Evolutionary conservation across 1,284 basidiomycete species (phyloP).

Genomic region (Porodaedalea pini): DNA sequence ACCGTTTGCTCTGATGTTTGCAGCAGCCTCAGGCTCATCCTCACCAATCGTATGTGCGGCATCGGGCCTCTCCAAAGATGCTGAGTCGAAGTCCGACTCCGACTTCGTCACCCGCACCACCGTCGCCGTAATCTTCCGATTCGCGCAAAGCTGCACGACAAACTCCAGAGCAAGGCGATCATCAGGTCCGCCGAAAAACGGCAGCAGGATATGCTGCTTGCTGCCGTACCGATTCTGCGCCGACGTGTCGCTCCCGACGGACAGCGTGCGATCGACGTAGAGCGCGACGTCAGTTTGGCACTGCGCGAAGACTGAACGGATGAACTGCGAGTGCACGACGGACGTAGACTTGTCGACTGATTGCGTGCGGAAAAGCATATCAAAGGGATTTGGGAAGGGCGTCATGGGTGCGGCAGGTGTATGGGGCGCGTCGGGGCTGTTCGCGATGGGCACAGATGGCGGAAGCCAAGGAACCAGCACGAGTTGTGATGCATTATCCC

Average conservation of each 20-base stretch:
- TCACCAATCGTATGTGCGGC: conserved; percentile 24
- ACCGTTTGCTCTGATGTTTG: conserved; percentile 33
- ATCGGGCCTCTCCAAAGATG: conserved; percentile 26
- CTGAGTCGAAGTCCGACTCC: conserved; percentile 30
- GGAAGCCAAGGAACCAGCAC: conserved; percentile 66
- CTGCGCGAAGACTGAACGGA: conserved; percentile 57
- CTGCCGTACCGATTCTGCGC: conserved; percentile 25
- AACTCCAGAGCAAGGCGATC: conserved; percentile 60
- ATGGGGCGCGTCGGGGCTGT: conserved; percentile 22
- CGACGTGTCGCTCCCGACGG: conserved; percentile 25
- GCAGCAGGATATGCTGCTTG: conserved; percentile 53
- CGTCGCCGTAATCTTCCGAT: conserved; percentile 48
- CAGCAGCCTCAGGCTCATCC: conserved; percentile 24
- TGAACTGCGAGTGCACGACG: conserved; percentile 51
- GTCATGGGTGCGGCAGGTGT: conserved; percentile 19
- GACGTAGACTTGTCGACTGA: conserved; percentile 29
- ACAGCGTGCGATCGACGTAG: conserved; percentile 59
- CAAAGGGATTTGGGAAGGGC: conserved; percentile 48
- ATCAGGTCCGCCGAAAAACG: conserved; percentile 72
- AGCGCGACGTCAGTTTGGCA: conserved; percentile 51
- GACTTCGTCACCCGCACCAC: conserved; percentile 59
- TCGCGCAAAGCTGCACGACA: conserved; percentile 55
- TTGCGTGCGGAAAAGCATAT: conserved; percentile 53
- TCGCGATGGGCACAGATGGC: conserved; percentile 29
- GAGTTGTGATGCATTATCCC: conserved; percentile 46